Evolutionary conservation across 768 basidiomycete species (phyloP).

Genomic region (Tylopilus sp.): DNA sequence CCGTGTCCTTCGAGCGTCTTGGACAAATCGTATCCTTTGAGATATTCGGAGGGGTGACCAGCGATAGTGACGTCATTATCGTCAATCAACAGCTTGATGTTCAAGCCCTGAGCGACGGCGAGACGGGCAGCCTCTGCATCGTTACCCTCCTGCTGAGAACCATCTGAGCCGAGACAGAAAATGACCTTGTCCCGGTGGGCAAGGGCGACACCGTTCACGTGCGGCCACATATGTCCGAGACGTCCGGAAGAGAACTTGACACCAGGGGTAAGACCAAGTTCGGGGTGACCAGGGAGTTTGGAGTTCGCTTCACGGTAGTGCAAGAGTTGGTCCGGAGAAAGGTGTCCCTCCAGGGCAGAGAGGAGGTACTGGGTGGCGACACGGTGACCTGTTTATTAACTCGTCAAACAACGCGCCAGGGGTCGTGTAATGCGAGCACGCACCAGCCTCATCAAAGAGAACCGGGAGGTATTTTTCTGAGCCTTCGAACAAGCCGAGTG

Average conservation of each 20-base stretch:
- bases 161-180: slow-evolving; percentile 85
- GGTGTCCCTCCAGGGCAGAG: slow-evolving; percentile 66
- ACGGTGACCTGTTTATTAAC: slow-evolving; percentile 60
- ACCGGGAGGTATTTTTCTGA: slow-evolving; percentile 61
- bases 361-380: slow-evolving; percentile 89
- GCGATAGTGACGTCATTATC: slow-evolving; percentile 92
- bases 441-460: slow-evolving; percentile 81
- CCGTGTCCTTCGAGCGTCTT: slow-evolving; percentile 82
- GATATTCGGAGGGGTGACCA: slow-evolving; percentile 86
- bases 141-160: slow-evolving; percentile 89
- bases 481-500: slow-evolving; percentile 68
- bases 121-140: slow-evolving; percentile 88
- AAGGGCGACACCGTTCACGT: slow-evolving; percentile 81
- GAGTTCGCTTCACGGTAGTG: slow-evolving; percentile 86
- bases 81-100: slow-evolving; percentile 84
- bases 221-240: slow-evolving; percentile 87
- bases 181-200: slow-evolving; percentile 74
- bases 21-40: slow-evolving; percentile 69
- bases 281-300: slow-evolving; percentile 86
- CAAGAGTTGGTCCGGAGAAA: slow-evolving; percentile 73
- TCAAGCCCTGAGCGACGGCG: slow-evolving; percentile 78
- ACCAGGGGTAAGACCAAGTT: slow-evolving; percentile 87
- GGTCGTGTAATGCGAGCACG: slow-evolving; percentile 19
- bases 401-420: not conserved
- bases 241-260: slow-evolving; percentile 94